Base-by-base conservation (phyloP, 2,329 filamentous ascomycete genomes). In the Pestalotiopsis sp. region DNA sequence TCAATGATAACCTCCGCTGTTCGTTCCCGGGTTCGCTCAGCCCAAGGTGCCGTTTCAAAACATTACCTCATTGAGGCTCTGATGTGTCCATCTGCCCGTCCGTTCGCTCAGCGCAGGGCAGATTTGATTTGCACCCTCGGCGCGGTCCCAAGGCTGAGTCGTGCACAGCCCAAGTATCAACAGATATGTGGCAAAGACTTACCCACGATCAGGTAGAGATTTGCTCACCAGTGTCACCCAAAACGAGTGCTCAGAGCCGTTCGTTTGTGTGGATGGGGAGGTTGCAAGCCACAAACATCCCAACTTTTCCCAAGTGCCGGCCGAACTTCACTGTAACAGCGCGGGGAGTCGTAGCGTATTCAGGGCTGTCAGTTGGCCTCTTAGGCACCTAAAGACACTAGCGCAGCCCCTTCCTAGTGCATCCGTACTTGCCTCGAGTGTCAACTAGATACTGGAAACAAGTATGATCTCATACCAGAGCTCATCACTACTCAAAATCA, bases 131-230 rank as follows among this genome's bases (percentile, higher is more conserved):
- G 13, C 57, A 59, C 9, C 20, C 57, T 23, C 9, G 13, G 57
- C 27, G n/a, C 57, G 57, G 27, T 23, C 38, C 36, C 27, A 62
- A 62, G 60, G 60, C 60, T 62, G 60, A 62, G 60, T 39, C 12
- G 60, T 62, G 60, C 60, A 62, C 60, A 41, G 38, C 60, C 31
- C 60, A 62, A 62, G 17, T 6, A n/a, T 23, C 13, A 31, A 59
- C 13, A 59, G 17, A 23, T 14, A 59, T 59, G 14, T 31, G 25
- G 20, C 25, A 31, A 59, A 11, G 27, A 31, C 27, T 31, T 31
- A 31, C 27, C 27, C 27, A 31, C 27, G 27, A 31, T 31, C 27
- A 31, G 27, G 27, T 31, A 31, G 27, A 31, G 27, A 31, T 31
- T 31, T 31, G 27, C 27, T 7, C 27, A 31, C 6, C 6, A 31